These are phyloP conservation scores for Venturia asperata DNA, from an alignment of 2,329 filamentous ascomycete genomes.

Conservation along the genomic window DNA sequence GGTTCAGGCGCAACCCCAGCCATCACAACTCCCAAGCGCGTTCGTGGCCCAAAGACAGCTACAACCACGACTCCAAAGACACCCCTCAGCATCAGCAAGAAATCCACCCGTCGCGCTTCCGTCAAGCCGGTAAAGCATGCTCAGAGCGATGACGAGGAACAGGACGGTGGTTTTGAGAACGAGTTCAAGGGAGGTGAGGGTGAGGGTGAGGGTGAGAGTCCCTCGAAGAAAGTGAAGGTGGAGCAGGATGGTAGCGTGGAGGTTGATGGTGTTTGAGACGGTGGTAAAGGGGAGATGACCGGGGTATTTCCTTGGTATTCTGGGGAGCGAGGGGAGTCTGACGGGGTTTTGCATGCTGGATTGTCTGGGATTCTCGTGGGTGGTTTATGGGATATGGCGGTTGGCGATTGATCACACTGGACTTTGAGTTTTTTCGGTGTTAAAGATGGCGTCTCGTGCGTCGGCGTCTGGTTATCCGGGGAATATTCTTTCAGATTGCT, in stretches of 20 bases:
- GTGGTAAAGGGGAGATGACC: background rate
- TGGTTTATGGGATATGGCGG: background rate
- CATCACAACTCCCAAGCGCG: background rate
- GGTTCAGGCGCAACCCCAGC: background rate
- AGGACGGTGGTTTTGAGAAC: background rate
- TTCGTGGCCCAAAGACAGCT: background rate
- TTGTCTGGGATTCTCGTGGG: background rate
- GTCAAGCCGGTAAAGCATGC: background rate
- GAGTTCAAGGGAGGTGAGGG: background rate
- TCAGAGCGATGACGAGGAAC: background rate
- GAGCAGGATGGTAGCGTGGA: background rate
- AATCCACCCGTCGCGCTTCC: background rate
- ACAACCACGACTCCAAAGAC: background rate
- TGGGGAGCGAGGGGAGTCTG: background rate
- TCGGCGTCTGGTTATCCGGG: background rate
- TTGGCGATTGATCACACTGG: background rate
- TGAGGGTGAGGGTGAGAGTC: constrained; percentile 1
- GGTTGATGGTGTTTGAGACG: background rate
- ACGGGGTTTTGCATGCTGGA: background rate
- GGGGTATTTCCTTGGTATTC: background rate
- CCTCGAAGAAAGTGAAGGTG: background rate
- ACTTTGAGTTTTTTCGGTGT: background rate
- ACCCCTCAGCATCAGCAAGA: background rate
- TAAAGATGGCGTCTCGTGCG: background rate
- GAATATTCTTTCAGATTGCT: background rate